phyloP scores from a whole-genome alignment of 2,329 filamentous ascomycete species.

The Paecilomyces dactylethromorphus region DNA sequence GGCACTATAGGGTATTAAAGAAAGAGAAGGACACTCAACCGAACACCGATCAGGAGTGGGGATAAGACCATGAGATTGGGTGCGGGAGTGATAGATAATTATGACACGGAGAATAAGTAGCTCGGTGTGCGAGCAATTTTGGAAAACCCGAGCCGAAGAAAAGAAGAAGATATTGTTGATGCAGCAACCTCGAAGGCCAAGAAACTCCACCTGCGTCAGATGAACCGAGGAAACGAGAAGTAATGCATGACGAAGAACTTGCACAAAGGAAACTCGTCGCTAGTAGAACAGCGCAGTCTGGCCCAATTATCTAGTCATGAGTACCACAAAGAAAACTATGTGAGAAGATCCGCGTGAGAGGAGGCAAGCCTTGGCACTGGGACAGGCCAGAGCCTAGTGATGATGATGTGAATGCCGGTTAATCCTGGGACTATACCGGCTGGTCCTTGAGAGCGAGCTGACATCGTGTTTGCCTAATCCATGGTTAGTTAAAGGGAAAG shows the following conservation, averaged over 20 bases:
- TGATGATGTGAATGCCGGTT: conserved; percentile 32
- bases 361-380: not conserved
- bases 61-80: not conserved
- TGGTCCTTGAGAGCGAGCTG: conserved; percentile 34
- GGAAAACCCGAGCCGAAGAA: not conserved
- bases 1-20: not conserved
- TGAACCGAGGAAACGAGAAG: conserved; percentile 3
- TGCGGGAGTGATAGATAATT: not conserved
- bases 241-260: conserved; percentile 2
- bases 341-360: not conserved
- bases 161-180: conserved; percentile 3
- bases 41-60: not conserved
- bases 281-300: conserved; percentile 7
- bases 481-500: not conserved
- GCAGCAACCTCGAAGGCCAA: not conserved
- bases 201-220: not conserved
- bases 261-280: conserved; percentile 18
- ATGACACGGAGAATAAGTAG: not conserved
- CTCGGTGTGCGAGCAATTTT: not conserved
- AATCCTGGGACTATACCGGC: conserved; percentile 32
- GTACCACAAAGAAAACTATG: conserved; percentile 8
- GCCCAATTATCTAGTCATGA: conserved; percentile 3
- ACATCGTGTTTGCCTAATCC: conserved; percentile 68
- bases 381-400: conserved; percentile 15
- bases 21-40: not conserved